Percentiles rank a stretch among this genome's conserved stretches.
phyloP scores from a whole-genome alignment of 208 protist species.

The Acanthamoeba healyi region DNA sequence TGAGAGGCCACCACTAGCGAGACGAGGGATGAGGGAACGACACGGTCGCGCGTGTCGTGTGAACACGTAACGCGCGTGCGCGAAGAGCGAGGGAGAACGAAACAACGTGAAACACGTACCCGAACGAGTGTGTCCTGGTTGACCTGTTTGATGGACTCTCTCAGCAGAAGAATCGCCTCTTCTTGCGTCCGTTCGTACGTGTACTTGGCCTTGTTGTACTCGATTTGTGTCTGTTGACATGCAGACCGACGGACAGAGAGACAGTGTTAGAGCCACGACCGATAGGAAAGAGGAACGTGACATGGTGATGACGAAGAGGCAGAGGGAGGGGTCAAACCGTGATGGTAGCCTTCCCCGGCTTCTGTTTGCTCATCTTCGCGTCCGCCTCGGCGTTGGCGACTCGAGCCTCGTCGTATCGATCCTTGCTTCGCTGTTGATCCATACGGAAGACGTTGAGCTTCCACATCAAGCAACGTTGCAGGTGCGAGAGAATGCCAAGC shows the following conservation, averaged over 20 bases:
- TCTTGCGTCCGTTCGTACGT: slow-evolving; percentile 45
- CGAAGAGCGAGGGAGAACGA: no score
- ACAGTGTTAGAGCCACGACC: no score
- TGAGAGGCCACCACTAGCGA: no score
- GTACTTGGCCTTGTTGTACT: slow-evolving; percentile 47
- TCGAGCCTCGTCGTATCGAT: background rate
- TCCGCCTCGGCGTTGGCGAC: background rate
- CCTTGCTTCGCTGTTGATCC: background rate
- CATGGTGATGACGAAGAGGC: background rate
- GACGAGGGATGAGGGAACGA: no score
- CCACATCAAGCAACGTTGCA: background rate
- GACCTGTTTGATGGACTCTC: slow-evolving; percentile 2
- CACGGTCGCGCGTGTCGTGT: background rate
- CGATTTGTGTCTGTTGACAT: slow-evolving; percentile 49
- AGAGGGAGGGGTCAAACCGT: background rate
- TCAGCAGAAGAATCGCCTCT: background rate
- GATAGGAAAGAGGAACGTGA: background rate
- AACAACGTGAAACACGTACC: background rate
- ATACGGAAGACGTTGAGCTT: background rate
- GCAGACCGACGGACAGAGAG: background rate
- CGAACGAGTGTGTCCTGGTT: background rate
- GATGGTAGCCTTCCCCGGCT: background rate
- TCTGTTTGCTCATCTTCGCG: slow-evolving; percentile 29
- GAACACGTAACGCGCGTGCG: background rate
- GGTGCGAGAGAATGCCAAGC: background rate